phyloP scores from a whole-genome alignment of 495 filamentous ascomycete genomes.

The Hyaloscypha hepaticicola region DNA sequence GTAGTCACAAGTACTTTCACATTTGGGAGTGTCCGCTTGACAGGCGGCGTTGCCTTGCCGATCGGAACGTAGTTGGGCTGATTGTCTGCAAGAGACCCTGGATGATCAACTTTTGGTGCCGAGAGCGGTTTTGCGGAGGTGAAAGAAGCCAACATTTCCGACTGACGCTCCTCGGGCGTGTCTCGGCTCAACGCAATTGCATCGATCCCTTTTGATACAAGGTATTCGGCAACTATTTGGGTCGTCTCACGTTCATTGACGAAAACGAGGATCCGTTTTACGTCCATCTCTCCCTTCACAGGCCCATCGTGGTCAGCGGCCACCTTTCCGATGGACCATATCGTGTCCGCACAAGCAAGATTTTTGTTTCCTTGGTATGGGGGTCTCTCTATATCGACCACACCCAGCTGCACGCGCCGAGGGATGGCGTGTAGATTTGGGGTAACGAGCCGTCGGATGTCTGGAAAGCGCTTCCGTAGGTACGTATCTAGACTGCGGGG shows the following conservation, averaged over 20 bases:
- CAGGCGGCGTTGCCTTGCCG: constrained; percentile 21
- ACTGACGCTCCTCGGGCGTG: constrained; percentile 66
- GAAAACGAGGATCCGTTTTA: constrained; percentile 91
- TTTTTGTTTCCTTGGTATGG: constrained; percentile 89
- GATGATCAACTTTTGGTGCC: constrained; percentile 39
- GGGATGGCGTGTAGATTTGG: constrained; percentile 96
- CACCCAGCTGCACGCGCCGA: constrained; percentile 87
- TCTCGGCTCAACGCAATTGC: constrained; percentile 81
- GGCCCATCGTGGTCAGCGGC: constrained; percentile 53
- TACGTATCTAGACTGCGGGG: constrained; percentile 81
- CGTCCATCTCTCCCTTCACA: constrained; percentile 46
- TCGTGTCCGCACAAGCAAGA: constrained; percentile 89
- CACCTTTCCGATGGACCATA: constrained; percentile 89
- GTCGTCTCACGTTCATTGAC: constrained; percentile 96
- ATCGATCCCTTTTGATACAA: constrained; percentile 81
- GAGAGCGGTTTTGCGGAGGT: constrained; percentile 54
- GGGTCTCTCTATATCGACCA: constrained; percentile 84
- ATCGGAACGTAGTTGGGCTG: constrained; percentile 31
- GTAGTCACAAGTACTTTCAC: constrained; percentile 92
- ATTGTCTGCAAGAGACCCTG: constrained; percentile 30
- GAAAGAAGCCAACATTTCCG: constrained; percentile 74
- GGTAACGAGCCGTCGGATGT: constrained; percentile 80
- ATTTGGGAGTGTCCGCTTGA: constrained; percentile 51
- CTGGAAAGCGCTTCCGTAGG: constrained; percentile 76
- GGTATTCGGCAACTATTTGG: constrained; percentile 73